phyloP scores from a whole-genome alignment of 225 moss, liverwort and hornwort species.

The Pseudisothecium myosuroides region DNA sequence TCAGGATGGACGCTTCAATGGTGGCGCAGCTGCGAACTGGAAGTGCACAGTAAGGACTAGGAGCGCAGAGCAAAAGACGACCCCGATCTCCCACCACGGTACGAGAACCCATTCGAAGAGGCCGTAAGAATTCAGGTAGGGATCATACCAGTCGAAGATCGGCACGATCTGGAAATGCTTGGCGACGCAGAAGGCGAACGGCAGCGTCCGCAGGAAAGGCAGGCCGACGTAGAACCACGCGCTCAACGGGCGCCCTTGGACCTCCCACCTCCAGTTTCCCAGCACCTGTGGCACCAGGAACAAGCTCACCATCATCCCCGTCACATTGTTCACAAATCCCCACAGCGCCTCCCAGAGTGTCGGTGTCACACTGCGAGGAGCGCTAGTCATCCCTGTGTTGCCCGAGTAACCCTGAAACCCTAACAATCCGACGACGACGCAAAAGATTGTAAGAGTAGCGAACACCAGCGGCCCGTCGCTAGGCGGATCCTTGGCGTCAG shows the following conservation, averaged over 20 bases:
- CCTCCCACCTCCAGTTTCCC: conserved; percentile 7
- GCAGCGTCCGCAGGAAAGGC: conserved; percentile 1
- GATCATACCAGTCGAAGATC: conserved; percentile 1
- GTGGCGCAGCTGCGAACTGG: not conserved
- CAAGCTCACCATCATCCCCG: conserved; percentile 1
- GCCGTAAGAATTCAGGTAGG: not conserved
- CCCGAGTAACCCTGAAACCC: too few relatives aligned
- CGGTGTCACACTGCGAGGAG: not conserved
- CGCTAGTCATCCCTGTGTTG: too few relatives aligned
- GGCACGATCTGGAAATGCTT: conserved; percentile 7
- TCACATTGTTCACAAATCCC: not conserved
- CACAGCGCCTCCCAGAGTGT: not conserved
- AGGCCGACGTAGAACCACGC: conserved; percentile 10
- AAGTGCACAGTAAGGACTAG: not conserved
- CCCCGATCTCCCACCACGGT: not conserved
- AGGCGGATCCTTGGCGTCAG: conserved; percentile 4
- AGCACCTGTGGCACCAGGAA: conserved; percentile 21
- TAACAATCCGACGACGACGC: not conserved
- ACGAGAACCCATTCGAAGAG: not conserved
- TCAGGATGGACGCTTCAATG: not conserved
- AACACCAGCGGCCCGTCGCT: not conserved
- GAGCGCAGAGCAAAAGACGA: not conserved
- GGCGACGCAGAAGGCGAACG: not conserved
- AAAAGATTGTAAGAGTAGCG: not conserved
- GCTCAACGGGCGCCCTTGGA: conserved; percentile 12